Evolutionary conservation across 2,329 filamentous ascomycete species (phyloP).

Genomic region (Botryotinia globosa): DNA sequence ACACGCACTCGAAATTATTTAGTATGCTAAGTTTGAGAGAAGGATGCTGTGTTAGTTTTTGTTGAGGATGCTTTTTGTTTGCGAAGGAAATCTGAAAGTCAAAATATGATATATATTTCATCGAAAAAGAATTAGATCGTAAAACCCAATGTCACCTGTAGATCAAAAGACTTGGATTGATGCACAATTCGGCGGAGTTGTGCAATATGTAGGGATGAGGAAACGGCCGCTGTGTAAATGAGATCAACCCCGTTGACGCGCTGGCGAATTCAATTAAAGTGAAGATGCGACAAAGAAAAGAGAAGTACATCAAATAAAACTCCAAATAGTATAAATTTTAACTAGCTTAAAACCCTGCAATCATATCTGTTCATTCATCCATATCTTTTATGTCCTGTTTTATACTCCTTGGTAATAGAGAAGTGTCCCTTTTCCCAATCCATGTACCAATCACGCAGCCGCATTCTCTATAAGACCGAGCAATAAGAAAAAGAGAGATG

Average conservation of each 20-base stretch:
- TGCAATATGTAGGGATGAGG: neutral
- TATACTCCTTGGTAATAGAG: neutral
- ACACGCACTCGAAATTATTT: too few relatives aligned
- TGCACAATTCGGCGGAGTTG: neutral
- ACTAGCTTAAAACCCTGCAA: neutral
- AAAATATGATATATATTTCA: neutral
- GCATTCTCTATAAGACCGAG: neutral
- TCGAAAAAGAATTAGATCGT: too few relatives aligned
- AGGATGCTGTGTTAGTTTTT: too few relatives aligned
- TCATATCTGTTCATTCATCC: neutral
- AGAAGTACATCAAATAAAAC: neutral
- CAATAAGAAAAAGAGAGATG: neutral
- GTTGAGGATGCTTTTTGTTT: too few relatives aligned
- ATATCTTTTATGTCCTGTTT: neutral
- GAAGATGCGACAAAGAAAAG: neutral
- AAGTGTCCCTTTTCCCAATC: neutral
- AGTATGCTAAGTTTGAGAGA: too few relatives aligned
- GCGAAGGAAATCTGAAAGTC: too few relatives aligned
- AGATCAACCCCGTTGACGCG: neutral
- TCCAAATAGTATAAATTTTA: neutral
- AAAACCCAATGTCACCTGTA: neutral
- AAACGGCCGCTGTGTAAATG: neutral
- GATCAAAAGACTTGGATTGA: neutral
- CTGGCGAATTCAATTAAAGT: neutral
- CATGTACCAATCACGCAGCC: neutral